Percentiles rank a stretch among this genome's conserved stretches.
These are phyloP conservation scores for Melastoma candidum DNA, from an alignment of 441 rosid species.

Conservation along the genomic window DNA sequence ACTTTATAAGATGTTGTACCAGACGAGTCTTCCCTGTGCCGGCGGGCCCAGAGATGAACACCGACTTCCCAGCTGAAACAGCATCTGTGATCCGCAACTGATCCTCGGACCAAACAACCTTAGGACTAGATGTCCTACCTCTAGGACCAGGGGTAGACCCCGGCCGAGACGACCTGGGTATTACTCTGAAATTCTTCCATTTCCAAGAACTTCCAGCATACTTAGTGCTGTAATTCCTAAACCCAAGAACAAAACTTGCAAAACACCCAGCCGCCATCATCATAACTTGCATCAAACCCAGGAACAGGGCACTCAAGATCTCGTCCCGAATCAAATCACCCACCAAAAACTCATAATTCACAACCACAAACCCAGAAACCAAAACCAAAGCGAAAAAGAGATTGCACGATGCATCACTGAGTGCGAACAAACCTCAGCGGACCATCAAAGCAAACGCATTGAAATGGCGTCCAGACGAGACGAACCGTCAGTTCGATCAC, in stretches of 20 bases:
- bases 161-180: too few species aligned
- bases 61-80: slow-evolving; percentile 17
- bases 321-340: neutral
- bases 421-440: too few species aligned
- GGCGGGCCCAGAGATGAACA: slow-evolving; percentile 30
- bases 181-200: too few species aligned
- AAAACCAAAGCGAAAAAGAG: too few species aligned
- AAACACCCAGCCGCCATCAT: slow-evolving; percentile 3
- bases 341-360: too few species aligned
- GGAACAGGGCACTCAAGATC: neutral
- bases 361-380: too few species aligned
- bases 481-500: too few species aligned
- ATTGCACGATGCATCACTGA: too few species aligned
- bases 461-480: too few species aligned
- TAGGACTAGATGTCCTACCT: slow-evolving; percentile 1
- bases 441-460: too few species aligned
- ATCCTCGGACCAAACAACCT: slow-evolving; percentile 22
- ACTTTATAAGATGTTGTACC: slow-evolving; percentile 11
- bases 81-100: slow-evolving; percentile 18
- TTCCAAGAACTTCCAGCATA: slow-evolving; percentile 2
- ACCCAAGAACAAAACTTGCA: neutral
- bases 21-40: slow-evolving; percentile 32
- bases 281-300: neutral
- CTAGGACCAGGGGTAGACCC: too few species aligned
- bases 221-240: slow-evolving; percentile 8